A percentile compares a stretch with the other conserved stretches of the same genome.
Evolutionary conservation across 2,329 filamentous ascomycete genomes (phyloP).

Genomic region (Nemania sp.): DNA sequence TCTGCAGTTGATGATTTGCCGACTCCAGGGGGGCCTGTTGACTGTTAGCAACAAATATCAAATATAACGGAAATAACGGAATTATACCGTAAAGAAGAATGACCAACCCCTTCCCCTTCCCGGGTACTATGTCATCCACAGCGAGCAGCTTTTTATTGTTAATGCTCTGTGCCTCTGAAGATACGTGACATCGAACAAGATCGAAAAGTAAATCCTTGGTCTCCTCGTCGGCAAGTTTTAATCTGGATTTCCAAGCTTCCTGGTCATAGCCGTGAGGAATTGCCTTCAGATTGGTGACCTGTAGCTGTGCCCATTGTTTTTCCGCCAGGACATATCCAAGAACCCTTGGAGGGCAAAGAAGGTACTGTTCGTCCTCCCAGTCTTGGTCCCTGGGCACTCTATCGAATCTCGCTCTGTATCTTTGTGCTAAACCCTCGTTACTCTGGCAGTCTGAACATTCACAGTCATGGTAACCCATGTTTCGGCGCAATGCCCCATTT

Average conservation of each 20-base stretch:
- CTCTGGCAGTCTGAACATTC: slow-evolving; percentile 1
- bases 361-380: slow-evolving; percentile 8
- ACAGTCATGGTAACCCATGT: not conserved
- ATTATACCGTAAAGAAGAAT: slow-evolving; percentile 6
- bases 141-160: not conserved
- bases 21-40: slow-evolving; percentile 3
- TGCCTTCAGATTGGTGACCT: not conserved
- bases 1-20: slow-evolving; percentile 5
- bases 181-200: slow-evolving; percentile 1
- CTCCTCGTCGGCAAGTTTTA: slow-evolving; percentile 1
- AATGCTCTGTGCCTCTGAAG: not conserved
- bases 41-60: not conserved
- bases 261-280: not conserved
- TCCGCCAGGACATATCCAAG: slow-evolving; percentile 6
- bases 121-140: not conserved
- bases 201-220: slow-evolving; percentile 2
- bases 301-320: slow-evolving; percentile 7
- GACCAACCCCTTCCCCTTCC: slow-evolving; percentile 1
- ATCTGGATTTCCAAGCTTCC: slow-evolving; percentile 2
- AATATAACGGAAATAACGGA: not conserved
- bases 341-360: slow-evolving; percentile 5
- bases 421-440: not conserved
- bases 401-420: slow-evolving; percentile 4
- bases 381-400: not conserved
- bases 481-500: not conserved